A percentile compares a stretch with the other conserved stretches of the same genome.
These are phyloP conservation scores for Furcasterigmium sp. DNA, from an alignment of 2,329 filamentous ascomycete species.

Conservation along the genomic window DNA sequence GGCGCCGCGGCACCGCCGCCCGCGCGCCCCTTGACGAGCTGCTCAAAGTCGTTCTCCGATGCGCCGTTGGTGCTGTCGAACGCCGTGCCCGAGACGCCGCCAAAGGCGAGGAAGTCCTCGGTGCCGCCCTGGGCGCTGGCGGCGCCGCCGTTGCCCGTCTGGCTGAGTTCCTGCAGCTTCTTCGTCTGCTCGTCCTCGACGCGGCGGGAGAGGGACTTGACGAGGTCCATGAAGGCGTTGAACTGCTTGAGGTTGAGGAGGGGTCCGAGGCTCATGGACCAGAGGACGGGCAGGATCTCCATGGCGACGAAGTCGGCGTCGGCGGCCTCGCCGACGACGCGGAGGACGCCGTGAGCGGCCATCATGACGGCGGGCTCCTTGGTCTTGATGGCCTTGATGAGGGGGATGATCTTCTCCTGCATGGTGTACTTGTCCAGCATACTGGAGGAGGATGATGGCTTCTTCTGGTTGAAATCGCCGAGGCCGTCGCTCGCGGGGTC, in stretches of 20 bases:
- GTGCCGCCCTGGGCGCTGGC: conserved; percentile 38
- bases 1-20: conserved; percentile 21
- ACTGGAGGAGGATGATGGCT: conserved; percentile 62
- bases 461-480: conserved; percentile 60
- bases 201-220: conserved; percentile 70
- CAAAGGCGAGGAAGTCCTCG: conserved; percentile 68
- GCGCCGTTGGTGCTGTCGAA: conserved; percentile 50
- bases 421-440: conserved; percentile 97
- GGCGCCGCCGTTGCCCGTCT: conserved; percentile 41
- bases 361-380: conserved; percentile 98
- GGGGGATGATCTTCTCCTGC: conserved; percentile 91
- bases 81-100: conserved; percentile 56
- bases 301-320: conserved; percentile 90
- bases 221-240: conserved; percentile 81
- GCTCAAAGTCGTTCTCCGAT: conserved; percentile 75
- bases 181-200: conserved; percentile 86
- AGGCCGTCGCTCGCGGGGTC: conserved; percentile 62
- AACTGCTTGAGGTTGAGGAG: conserved; percentile 85
- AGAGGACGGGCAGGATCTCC: conserved; percentile 84
- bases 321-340: conserved; percentile 73
- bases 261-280: conserved; percentile 87
- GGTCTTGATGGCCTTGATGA: conserved; percentile 90
- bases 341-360: conserved; percentile 79
- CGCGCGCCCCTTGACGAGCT: conserved; percentile 70
- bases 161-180: conserved; percentile 80